Conservation (phyloP, 2,329 filamentous ascomycete species). For the Cladobotryum protrusum region DNA sequence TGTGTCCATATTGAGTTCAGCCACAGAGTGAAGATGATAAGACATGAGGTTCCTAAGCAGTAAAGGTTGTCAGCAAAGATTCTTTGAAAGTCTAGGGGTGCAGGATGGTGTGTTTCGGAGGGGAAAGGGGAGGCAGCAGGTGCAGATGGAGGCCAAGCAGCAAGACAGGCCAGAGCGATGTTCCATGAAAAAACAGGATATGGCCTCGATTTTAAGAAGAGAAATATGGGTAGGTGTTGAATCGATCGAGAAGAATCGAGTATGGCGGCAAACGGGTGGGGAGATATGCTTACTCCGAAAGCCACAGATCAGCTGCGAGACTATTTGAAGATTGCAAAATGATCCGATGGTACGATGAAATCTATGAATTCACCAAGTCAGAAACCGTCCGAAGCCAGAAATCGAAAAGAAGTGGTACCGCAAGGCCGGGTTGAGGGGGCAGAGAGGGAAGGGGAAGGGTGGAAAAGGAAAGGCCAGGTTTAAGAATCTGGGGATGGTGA, state of each 20-base stretch:
- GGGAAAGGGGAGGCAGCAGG: not conserved
- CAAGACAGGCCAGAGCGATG: not conserved
- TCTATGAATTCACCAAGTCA: conserved; percentile 15
- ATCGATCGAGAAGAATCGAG: not conserved
- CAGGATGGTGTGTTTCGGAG: too few relatives aligned
- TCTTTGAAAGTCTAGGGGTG: not conserved
- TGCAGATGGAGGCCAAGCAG: not conserved
- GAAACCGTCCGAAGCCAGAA: not conserved
- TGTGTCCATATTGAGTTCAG: conserved; percentile 30
- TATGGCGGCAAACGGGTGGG: not conserved
- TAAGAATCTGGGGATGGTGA: not conserved
- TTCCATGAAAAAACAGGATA: not conserved
- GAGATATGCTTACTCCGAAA: conserved; percentile 22
- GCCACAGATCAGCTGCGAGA: conserved; percentile 27
- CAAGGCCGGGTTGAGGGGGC: not conserved
- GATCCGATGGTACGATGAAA: conserved; percentile 23
- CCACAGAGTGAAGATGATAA: conserved; percentile 28
- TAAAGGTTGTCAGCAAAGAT: not conserved
- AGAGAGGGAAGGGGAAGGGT: not conserved
- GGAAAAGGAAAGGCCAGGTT: not conserved
- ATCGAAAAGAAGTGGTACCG: not conserved
- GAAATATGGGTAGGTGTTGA: not conserved
- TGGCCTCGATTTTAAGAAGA: not conserved
- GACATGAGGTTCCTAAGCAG: conserved; percentile 22
- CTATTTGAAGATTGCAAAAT: conserved; percentile 25